Base-by-base conservation (phyloP, 2,329 filamentous ascomycete genomes). In the Colletotrichum sp. region DNA sequence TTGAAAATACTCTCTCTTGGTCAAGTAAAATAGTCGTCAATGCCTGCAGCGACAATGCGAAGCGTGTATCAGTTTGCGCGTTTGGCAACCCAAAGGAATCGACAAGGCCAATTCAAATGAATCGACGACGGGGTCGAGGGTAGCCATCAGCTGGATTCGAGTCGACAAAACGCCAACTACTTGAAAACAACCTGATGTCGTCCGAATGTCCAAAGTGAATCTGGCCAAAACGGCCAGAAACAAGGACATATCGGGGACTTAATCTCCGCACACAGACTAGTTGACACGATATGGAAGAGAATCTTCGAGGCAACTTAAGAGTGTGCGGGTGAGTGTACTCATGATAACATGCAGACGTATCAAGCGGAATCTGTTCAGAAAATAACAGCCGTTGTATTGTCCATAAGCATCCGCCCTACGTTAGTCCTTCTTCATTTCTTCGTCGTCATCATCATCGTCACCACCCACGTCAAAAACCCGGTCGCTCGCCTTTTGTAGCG, bases 241-340 rank as follows among this genome's bases (percentile, higher is more conserved):
- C 85, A 85, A 83, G 85, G 86, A 84, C 79, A 80, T 82, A 82
- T 80, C 79, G 83, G 85, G 85, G 86, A 84, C 81, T 91, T 86
- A 74, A 90, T 98, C 89, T 98, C 89, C 95, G 96, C 96, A 97
- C 94, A 93, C 92, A 94, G 96, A 98, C 96, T 97, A 93, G 96
- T 97, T 93, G 94, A 93, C 95, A 96, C 92, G 91, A 92, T 93
- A 96, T 91, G 91, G 94, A 90, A 87, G 87, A 91, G 89, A 88
- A 89, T 84, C 86, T 87, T 92, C 91, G 91, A 96, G 95, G 91
- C 95, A 98, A 97, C 96, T 98, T 94, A 98, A 98, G 94, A 94
- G 94, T 94, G 94, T 96, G 95, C 95, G 94, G 84, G 65, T 36
- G 58, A 27, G 27, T n/a, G 25, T 12, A n/a, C 34, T 65, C 64